phyloP scores from a whole-genome alignment of 768 basidiomycete species.

The Lactarius evosmus region DNA sequence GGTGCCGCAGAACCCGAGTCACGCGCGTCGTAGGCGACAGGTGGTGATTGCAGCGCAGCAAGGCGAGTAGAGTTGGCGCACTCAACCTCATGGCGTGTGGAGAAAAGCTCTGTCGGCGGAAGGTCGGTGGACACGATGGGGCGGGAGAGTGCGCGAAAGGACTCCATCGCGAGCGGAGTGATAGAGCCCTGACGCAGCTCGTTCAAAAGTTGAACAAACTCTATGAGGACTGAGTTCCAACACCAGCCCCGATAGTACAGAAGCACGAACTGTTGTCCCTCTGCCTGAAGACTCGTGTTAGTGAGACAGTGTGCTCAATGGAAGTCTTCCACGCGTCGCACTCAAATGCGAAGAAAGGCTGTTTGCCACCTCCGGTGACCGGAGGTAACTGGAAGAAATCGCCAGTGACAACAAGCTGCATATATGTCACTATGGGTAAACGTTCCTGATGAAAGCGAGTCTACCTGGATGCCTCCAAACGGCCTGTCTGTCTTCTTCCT shows the following conservation, averaged over 20 bases:
- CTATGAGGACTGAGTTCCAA: slow-evolving; percentile 36
- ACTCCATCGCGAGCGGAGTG: slow-evolving; percentile 42
- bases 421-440: slow-evolving; percentile 29
- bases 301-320: slow-evolving; percentile 55
- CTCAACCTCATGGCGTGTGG: slow-evolving; percentile 67
- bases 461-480: slow-evolving; percentile 66
- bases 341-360: slow-evolving; percentile 63
- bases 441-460: slow-evolving; percentile 31
- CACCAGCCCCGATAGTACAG: background rate
- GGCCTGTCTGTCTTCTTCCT: slow-evolving; percentile 49
- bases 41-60: slow-evolving; percentile 42
- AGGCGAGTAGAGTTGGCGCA: slow-evolving; percentile 57
- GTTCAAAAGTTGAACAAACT: slow-evolving; percentile 71
- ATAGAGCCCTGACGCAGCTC: slow-evolving; percentile 65
- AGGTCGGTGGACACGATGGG: slow-evolving; percentile 32
- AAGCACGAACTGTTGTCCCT: slow-evolving; percentile 58
- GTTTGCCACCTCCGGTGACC: slow-evolving; percentile 43
- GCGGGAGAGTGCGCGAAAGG: slow-evolving; percentile 49
- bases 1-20: slow-evolving; percentile 48
- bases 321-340: slow-evolving; percentile 56
- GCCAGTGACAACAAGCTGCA: slow-evolving; percentile 54
- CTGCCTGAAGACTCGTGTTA: slow-evolving; percentile 74
- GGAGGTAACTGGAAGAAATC: slow-evolving; percentile 68
- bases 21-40: slow-evolving; percentile 45
- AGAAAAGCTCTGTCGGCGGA: slow-evolving; percentile 55